Base-by-base conservation (phyloP, 73 alveolate species). In the Paraurostyla sp. region DNA sequence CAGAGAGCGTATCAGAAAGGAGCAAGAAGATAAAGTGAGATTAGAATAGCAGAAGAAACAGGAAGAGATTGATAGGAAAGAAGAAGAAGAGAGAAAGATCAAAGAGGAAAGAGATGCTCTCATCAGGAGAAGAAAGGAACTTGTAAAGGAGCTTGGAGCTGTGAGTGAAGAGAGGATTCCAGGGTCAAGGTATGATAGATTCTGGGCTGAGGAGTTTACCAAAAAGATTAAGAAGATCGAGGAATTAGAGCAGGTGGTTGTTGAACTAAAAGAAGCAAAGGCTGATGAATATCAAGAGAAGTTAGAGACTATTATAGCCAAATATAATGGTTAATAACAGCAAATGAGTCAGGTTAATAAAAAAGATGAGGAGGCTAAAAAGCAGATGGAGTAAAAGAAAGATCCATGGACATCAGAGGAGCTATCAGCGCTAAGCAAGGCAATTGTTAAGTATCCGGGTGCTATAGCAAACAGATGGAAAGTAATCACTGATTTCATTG, bases 401-500 rank as follows among this genome's bases (percentile, higher is more conserved):
- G 85, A 89, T 36, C 91, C 84, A 20, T 95, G 99, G 99, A 73
- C 97, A 0, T 73, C 80, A 60, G 99, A 95, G 68, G 97, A 93
- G 71, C 76, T 91, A 92, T 83, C 92, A 49, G 76, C 68, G 18
- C 82, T 95, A 50, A 87, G 87, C 56, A 91, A 95, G 63, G 97
- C 94, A 13, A 91, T 95, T 27, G 90, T 82, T 30, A 95, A 95
- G 92, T 95, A 38, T 63, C 97, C 99, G 0, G 97, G 94, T 0
- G 97, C 96, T 16, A 63, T 92, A 42, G 87, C 93, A 46, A 80
- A 93, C 71, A 86, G 99, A 85, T 95, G 99, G 99, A 94, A 91
- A 71, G 60, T 88, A 50, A 93, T 95, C 32, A 87, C 93, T 71
- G 97, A 91, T 49, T 85, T 78, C 2, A 89, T 95, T 16, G 96